These are phyloP conservation scores for Rhizophora mangle DNA, from an alignment of 345 rosid species.

Conservation along the genomic window DNA sequence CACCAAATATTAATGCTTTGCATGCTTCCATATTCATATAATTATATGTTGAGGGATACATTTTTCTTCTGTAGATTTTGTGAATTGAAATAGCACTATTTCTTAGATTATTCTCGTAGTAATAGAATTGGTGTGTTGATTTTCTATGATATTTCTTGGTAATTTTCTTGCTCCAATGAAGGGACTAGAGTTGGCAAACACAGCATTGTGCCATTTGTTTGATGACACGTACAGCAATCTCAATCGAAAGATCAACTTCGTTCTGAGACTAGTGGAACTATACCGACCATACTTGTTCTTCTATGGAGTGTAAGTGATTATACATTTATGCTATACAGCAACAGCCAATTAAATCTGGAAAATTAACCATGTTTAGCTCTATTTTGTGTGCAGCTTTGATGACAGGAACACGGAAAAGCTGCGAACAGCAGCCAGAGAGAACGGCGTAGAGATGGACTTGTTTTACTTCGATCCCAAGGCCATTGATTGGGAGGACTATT, in stretches of 20 bases:
- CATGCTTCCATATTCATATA: too few species aligned
- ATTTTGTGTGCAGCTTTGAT: constrained; percentile 46
- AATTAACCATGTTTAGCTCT: background rate
- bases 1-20: too few species aligned
- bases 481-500: constrained; percentile 65
- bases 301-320: constrained; percentile 56
- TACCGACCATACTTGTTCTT: constrained; percentile 82
- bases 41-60: too few species aligned
- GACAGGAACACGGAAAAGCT: constrained; percentile 54
- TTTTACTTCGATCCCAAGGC: constrained; percentile 56
- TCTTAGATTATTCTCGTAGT: too few species aligned
- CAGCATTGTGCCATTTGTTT: constrained; percentile 42
- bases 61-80: too few species aligned
- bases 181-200: constrained; percentile 50
- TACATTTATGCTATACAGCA: background rate
- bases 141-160: too few species aligned
- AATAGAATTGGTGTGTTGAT: too few species aligned
- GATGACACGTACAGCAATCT: constrained; percentile 39
- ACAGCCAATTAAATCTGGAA: background rate
- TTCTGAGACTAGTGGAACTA: constrained; percentile 63
- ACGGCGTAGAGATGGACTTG: constrained; percentile 23
- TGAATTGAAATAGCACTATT: too few species aligned
- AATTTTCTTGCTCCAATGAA: constrained; percentile 1
- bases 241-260: constrained; percentile 50
- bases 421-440: constrained; percentile 31